phyloP scores from a whole-genome alignment of 495 filamentous ascomycete genomes.

The Hypoxylon perforatum region DNA sequence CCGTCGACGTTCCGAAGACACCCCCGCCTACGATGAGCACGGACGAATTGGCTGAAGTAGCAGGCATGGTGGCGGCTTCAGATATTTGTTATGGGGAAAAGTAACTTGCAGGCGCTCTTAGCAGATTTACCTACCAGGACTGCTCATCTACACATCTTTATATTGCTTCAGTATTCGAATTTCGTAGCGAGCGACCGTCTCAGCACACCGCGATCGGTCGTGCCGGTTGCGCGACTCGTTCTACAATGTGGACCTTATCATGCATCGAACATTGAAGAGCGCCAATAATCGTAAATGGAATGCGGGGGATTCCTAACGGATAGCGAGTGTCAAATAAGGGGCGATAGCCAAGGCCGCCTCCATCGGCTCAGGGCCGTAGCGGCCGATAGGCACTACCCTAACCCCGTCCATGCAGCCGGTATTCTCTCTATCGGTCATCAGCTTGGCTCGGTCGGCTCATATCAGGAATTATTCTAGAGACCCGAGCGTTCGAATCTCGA shows the following conservation, averaged over 20 bases:
- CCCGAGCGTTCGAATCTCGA: too few relatives aligned
- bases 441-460: too few relatives aligned
- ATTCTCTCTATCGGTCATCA: not conserved
- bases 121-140: not conserved
- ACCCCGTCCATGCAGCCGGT: not conserved
- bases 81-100: not conserved
- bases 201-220: not conserved
- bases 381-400: not conserved
- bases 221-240: not conserved
- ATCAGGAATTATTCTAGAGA: too few relatives aligned
- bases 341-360: not conserved
- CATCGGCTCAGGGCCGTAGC: not conserved
- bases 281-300: not conserved
- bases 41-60: constrained; percentile 27
- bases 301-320: not conserved
- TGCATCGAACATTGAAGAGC: not conserved
- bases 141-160: not conserved
- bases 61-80: not conserved
- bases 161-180: not conserved
- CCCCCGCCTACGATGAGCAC: constrained; percentile 67
- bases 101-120: not conserved
- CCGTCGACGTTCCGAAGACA: constrained; percentile 68
- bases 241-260: not conserved
- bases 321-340: not conserved
- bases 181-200: not conserved